Evolutionary conservation across 2,329 filamentous ascomycete genomes (phyloP), one percentile per base, ranked within the genome.

Genomic region (Botrytis deweyae): DNA sequence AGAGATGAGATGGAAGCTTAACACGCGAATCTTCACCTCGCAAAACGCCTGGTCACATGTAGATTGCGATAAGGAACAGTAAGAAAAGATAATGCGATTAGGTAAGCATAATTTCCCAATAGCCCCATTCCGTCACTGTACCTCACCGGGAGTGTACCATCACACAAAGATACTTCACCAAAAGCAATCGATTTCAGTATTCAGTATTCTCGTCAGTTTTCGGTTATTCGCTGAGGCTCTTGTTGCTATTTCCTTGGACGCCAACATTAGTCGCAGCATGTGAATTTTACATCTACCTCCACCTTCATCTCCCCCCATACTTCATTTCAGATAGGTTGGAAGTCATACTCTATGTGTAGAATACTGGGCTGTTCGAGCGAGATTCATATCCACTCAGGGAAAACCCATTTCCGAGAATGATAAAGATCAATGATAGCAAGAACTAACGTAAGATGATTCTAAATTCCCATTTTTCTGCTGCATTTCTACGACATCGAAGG

Each of bases 1-100:
- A 49, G 65, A 68, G 14, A 68, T 55, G 65, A 33, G 52, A 42
- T 10, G 49, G 29, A 68, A 55, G 49, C 65, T 58, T 33, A 10
- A 68, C 65, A 52, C 66, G 66, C 66, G 49, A 68, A 33, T 68
- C 49, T 33, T 36, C 8, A 25, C 38, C 44, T 18, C 14, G 33
- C 33, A 67, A 38, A 58, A 68, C 66, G 49, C 66, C 66, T 58
- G 66, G 38, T 68, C 66, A 68, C 66, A 68, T 68, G 66, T 29
- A 16, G 66, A 68, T 68, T 42, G 22, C 36, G 66, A 68, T 68
- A 55, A 68, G 1, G 22, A 40, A 25, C 7, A 36, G 42, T 44
- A 33, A 33, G 7, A 22, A 25, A 49, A 22, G 62, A 10, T 0
- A 12, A 2, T 38, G 59, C 14, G 33, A 46, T 65, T 46, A 65